These are phyloP conservation scores for Phytophthora cryptogea DNA, from an alignment of 352 stramenopile genomes.

Conservation along the genomic window DNA sequence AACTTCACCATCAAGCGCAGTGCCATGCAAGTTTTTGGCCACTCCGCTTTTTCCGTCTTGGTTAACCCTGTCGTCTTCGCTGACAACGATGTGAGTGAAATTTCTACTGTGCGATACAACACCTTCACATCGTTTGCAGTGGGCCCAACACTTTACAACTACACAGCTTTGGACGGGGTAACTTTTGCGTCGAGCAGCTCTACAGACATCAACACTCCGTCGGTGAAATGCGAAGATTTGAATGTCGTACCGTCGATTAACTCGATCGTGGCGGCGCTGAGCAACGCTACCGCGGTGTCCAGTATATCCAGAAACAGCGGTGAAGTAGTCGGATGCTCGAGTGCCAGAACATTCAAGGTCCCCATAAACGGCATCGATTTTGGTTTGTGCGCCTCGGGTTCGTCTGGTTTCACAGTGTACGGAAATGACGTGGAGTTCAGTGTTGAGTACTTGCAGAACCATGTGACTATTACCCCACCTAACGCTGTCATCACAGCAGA, in stretches of 20 bases:
- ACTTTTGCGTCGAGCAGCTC: slow-evolving; percentile 13
- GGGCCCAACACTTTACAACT: slow-evolving; percentile 23
- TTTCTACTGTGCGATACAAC: slow-evolving; percentile 32
- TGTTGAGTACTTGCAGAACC: slow-evolving; percentile 14
- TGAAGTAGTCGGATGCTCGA: slow-evolving; percentile 3
- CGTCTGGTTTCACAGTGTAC: slow-evolving; percentile 16
- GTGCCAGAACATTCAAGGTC: slow-evolving; percentile 8
- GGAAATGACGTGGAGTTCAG: slow-evolving; percentile 18
- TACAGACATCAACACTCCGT: not conserved
- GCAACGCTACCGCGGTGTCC: not conserved
- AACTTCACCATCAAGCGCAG: slow-evolving; percentile 35
- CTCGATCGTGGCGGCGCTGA: slow-evolving; percentile 11
- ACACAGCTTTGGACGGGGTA: slow-evolving; percentile 25
- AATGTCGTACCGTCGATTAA: slow-evolving; percentile 8
- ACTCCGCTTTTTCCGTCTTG: not conserved
- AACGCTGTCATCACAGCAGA: not conserved
- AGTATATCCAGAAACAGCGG: slow-evolving; percentile 3
- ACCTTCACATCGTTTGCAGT: slow-evolving; percentile 16
- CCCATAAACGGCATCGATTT: slow-evolving; percentile 13
- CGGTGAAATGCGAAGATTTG: slow-evolving; percentile 8
- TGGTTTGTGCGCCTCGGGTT: slow-evolving; percentile 11
- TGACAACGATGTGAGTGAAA: not conserved
- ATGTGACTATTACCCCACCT: not conserved
- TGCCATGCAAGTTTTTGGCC: slow-evolving; percentile 32
- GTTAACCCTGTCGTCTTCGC: slow-evolving; percentile 22